Conservation (phyloP, 2,329 filamentous ascomycete genomes). For the Fusarium pininemorale region DNA sequence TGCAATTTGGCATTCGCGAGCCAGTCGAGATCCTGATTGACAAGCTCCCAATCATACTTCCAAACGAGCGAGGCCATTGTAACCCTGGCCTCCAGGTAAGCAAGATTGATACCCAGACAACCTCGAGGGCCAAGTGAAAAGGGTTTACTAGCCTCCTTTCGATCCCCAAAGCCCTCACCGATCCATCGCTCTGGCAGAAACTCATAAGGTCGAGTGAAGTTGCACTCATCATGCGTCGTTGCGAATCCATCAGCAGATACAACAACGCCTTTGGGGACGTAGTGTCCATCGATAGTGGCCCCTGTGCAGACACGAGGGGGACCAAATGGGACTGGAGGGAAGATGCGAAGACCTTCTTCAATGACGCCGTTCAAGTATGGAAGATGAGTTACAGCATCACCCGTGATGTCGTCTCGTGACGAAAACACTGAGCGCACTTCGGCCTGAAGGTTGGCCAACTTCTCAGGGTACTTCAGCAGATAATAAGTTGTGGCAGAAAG, state of each 20-base stretch:
- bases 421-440: constrained; percentile 13
- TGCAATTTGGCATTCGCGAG: neutral
- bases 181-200: constrained; percentile 16
- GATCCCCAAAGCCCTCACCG: neutral
- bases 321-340: constrained; percentile 10
- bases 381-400: constrained; percentile 4
- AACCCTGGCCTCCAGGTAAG: neutral
- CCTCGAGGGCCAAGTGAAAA: constrained; percentile 3
- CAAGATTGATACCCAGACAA: constrained; percentile 9
- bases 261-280: constrained; percentile 11
- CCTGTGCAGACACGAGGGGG: constrained; percentile 7
- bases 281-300: constrained; percentile 6
- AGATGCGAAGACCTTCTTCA: constrained; percentile 21
- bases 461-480: neutral
- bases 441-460: neutral
- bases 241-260: constrained; percentile 10
- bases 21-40: neutral
- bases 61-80: neutral
- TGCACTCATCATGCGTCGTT: neutral
- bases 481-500: neutral
- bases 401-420: neutral
- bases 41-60: constrained; percentile 4
- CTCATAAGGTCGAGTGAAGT: neutral
- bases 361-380: constrained; percentile 14
- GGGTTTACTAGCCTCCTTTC: constrained; percentile 1